phyloP scores from a whole-genome alignment of 2,329 filamentous ascomycete species.

The Pseudopithomyces chartarum region DNA sequence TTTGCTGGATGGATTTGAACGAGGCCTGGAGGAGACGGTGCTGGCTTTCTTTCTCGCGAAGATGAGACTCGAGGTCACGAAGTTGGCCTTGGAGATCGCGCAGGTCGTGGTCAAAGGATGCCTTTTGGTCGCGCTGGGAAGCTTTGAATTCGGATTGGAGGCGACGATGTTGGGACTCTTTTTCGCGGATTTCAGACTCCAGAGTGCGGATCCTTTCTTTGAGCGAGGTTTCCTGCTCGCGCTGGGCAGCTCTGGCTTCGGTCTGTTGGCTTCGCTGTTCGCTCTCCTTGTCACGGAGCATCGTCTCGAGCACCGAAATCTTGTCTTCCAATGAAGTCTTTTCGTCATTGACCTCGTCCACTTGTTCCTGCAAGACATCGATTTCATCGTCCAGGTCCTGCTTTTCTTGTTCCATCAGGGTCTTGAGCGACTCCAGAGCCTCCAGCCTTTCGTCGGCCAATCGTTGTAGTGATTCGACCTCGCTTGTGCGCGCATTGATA shows the following conservation, averaged over 20 bases:
- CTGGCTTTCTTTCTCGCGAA: conserved; percentile 34
- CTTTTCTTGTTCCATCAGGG: conserved; percentile 49
- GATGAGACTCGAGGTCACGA: conserved; percentile 20
- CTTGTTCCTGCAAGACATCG: conserved; percentile 50
- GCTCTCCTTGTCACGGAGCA: conserved; percentile 45
- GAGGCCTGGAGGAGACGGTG: conserved; percentile 35
- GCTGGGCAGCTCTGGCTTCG: conserved; percentile 61
- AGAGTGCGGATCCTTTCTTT: conserved; percentile 57
- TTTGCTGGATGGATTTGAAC: conserved; percentile 33
- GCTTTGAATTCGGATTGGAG: conserved; percentile 16
- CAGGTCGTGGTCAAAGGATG: conserved; percentile 17
- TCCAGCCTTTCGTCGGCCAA: conserved; percentile 42
- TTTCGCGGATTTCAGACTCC: conserved; percentile 31
- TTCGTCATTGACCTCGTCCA: conserved; percentile 50
- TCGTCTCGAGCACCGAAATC: conserved; percentile 48
- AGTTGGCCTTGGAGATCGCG: conserved; percentile 22
- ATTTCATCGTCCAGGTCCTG: conserved; percentile 64
- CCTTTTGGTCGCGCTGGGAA: conserved; percentile 12
- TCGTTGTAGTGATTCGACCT: conserved; percentile 39
- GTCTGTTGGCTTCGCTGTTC: conserved; percentile 24
- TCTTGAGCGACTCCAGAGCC: conserved; percentile 58
- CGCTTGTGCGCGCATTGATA: conserved; percentile 35
- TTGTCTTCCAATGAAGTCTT: conserved; percentile 66
- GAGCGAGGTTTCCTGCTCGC: conserved; percentile 50
- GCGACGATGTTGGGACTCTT: conserved; percentile 12